A percentile compares a stretch with the other conserved stretches of the same genome.
Conservation (phyloP, 441 rosid species). For the Dalechampia spathulata region DNA sequence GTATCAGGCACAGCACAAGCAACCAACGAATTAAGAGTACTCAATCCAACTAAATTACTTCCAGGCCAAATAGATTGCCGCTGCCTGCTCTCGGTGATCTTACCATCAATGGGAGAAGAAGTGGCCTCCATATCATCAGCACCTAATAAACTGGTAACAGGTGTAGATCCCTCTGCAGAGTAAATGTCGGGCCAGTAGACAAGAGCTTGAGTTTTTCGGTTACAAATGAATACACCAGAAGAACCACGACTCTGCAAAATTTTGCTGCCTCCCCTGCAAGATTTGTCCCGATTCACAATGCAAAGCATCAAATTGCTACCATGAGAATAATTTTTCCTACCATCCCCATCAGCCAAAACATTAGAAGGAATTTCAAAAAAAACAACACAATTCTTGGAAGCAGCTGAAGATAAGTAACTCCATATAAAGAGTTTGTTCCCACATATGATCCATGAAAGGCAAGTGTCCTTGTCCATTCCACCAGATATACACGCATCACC, state of each 20-base stretch:
- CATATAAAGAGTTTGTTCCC: constrained; percentile 67
- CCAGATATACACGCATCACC: constrained; percentile 54
- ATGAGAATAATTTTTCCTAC: constrained; percentile 21
- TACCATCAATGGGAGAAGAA: constrained; percentile 37
- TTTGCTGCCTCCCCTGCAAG: constrained; percentile 25
- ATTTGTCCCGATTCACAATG: constrained; percentile 55
- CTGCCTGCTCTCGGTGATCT: constrained; percentile 26
- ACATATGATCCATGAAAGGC: constrained; percentile 73
- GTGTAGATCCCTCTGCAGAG: constrained; percentile 34
- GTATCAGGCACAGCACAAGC: constrained; percentile 35
- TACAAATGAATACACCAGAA: constrained; percentile 58
- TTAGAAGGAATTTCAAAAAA: constrained; percentile 52
- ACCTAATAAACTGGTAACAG: constrained; percentile 34
- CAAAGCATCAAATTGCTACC: constrained; percentile 53
- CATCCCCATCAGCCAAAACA: constrained; percentile 26
- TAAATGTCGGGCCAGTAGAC: constrained; percentile 74
- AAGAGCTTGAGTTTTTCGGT: constrained; percentile 50
- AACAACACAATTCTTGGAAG: constrained; percentile 46
- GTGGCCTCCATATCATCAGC: constrained; percentile 33
- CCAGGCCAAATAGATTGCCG: constrained; percentile 24
- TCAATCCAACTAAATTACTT: constrained; percentile 28
- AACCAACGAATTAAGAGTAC: constrained; percentile 60
- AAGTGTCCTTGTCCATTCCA: constrained; percentile 72
- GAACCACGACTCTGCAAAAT: constrained; percentile 29
- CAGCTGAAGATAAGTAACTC: constrained; percentile 53